Percentiles rank a stretch among this genome's conserved stretches.
phyloP scores from a whole-genome alignment of 768 basidiomycete genomes.

The Tephrocybe sp. region DNA sequence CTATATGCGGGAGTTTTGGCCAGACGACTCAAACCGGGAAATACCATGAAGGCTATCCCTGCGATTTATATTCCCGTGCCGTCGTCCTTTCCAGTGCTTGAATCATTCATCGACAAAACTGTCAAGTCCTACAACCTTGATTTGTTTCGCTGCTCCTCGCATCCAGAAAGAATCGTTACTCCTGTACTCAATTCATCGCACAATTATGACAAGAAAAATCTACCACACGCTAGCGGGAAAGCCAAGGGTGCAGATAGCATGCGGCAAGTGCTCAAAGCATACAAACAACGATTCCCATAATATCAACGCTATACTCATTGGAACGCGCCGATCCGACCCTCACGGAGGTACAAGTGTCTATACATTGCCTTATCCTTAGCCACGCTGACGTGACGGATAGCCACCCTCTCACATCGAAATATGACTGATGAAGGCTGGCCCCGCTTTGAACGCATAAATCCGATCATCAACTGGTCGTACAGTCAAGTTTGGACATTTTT shows the following conservation, averaged over 20 bases:
- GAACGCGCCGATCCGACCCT: conserved; percentile 86
- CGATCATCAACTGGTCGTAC: conserved; percentile 96
- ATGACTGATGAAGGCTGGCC: conserved; percentile 93
- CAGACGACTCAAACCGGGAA: conserved; percentile 32
- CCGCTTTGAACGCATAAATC: conserved; percentile 84
- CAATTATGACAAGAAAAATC: conserved; percentile 19
- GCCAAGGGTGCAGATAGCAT: conserved; percentile 68
- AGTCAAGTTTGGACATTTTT: conserved; percentile 87
- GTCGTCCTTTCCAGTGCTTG: conserved; percentile 82
- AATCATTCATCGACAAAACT: conserved; percentile 73
- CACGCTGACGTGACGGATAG: conserved; percentile 34
- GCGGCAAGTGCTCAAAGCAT: conserved; percentile 71
- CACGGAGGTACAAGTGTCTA: conserved; percentile 72
- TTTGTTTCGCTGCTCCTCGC: conserved; percentile 56
- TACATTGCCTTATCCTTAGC: no score
- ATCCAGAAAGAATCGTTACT: conserved; percentile 46
- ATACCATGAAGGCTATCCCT: conserved; percentile 46
- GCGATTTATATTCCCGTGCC: conserved; percentile 88
- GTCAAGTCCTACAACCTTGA: conserved; percentile 68
- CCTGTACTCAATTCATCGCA: no score
- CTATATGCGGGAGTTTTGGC: conserved; percentile 76
- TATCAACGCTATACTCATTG: conserved; percentile 82
- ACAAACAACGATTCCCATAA: conserved; percentile 64
- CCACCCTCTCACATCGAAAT: conserved; percentile 65
- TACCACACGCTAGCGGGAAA: conserved; percentile 42